These are phyloP conservation scores for Ustilago nuda DNA, from an alignment of 1,284 basidiomycete species.

Conservation along the genomic window DNA sequence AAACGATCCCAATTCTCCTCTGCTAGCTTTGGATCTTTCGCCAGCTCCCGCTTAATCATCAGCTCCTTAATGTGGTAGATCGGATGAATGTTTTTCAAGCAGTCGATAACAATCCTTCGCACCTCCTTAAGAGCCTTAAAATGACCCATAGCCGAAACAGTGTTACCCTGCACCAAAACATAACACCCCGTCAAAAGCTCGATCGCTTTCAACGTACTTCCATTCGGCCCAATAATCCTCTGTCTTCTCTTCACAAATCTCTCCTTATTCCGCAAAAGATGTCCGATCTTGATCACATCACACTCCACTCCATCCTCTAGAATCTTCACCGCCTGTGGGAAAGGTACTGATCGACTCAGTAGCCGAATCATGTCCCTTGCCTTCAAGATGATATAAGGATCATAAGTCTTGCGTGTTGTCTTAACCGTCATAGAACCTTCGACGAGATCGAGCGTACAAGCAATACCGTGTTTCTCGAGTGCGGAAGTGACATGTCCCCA, in stretches of 20 bases:
- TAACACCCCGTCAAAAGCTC: slow-evolving; percentile 97
- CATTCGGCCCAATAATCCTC: slow-evolving; percentile 95
- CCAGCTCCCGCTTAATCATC: slow-evolving; percentile 97
- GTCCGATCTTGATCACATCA: slow-evolving; percentile 98
- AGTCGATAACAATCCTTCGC: slow-evolving; percentile 91
- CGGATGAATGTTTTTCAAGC: slow-evolving; percentile 99
- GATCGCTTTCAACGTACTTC: slow-evolving; percentile 97
- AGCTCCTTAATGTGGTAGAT: slow-evolving; percentile 99
- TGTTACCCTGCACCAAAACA: slow-evolving; percentile 96
- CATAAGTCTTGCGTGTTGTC: slow-evolving; percentile 95
- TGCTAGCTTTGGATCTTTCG: slow-evolving; percentile 96
- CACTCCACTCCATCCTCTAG: slow-evolving; percentile 90
- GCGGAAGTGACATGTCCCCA: slow-evolving; percentile 93
- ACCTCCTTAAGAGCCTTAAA: slow-evolving; percentile 97
- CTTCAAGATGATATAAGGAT: slow-evolving; percentile 96
- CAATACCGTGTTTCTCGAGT: slow-evolving; percentile 84
- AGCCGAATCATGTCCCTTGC: slow-evolving; percentile 96
- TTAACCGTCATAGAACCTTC: slow-evolving; percentile 97
- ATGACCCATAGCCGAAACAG: slow-evolving; percentile 96
- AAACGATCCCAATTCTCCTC: slow-evolving; percentile 97
- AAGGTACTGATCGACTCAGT: slow-evolving; percentile 87
- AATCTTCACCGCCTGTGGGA: slow-evolving; percentile 85
- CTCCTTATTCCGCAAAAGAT: slow-evolving; percentile 93
- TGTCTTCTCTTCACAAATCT: slow-evolving; percentile 95
- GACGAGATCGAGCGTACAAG: slow-evolving; percentile 92